phyloP scores from a whole-genome alignment of 495 filamentous ascomycete genomes.

The Neurospora cerealis region DNA sequence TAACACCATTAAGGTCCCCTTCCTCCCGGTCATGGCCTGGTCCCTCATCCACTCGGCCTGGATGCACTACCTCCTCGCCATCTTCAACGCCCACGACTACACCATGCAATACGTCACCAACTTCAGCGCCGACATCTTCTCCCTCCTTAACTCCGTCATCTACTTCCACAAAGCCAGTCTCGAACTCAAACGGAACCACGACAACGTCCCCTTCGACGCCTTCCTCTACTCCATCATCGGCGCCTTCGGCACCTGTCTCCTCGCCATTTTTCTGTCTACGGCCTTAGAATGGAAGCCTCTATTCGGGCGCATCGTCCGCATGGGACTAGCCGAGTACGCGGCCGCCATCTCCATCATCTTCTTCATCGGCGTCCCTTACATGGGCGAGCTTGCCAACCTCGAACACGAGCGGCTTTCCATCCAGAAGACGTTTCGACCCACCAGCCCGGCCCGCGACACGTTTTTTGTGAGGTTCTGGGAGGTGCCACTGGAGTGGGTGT shows the following conservation, averaged over 20 bases:
- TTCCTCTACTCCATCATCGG: conserved; percentile 65
- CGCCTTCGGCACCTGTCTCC: conserved; percentile 56
- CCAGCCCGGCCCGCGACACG: conserved; percentile 42
- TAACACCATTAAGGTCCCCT: conserved; percentile 40
- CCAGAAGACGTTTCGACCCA: conserved; percentile 48
- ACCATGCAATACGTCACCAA: conserved; percentile 70
- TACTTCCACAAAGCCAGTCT: conserved; percentile 69
- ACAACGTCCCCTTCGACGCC: conserved; percentile 49
- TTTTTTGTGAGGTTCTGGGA: conserved; percentile 63
- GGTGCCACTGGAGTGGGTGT: conserved; percentile 51
- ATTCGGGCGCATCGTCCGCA: conserved; percentile 56
- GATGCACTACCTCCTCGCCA: conserved; percentile 60
- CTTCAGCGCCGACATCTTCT: conserved; percentile 63
- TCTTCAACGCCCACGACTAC: conserved; percentile 67
- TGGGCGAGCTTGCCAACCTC: conserved; percentile 51
- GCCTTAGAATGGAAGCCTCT: conserved; percentile 56
- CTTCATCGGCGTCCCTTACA: conserved; percentile 55
- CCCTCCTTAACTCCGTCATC: conserved; percentile 61
- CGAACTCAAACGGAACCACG: conserved; percentile 54
- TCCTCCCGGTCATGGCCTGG: conserved; percentile 68
- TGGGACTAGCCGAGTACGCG: conserved; percentile 58
- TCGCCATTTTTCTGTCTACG: conserved; percentile 55
- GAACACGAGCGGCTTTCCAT: conserved; percentile 55
- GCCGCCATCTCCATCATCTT: conserved; percentile 63
- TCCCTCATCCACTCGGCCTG: conserved; percentile 59